phyloP scores from a whole-genome alignment of 1,284 basidiomycete genomes.

The Ceratobasidium sp. region DNA sequence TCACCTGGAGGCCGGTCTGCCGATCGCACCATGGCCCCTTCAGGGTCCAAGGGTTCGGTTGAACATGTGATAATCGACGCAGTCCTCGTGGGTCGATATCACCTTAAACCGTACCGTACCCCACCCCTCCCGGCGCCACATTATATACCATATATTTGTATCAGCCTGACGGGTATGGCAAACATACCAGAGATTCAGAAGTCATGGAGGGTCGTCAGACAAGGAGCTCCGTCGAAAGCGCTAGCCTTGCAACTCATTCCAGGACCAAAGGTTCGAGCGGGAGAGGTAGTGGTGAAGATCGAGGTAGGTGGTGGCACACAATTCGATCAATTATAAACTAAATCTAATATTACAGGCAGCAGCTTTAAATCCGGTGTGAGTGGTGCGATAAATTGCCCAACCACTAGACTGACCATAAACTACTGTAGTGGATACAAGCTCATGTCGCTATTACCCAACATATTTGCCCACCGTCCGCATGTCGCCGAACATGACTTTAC shows the following conservation, averaged over 20 bases:
- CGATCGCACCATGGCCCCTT: conserved; percentile 17
- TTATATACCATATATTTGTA: background rate
- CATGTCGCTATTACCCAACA: conserved; percentile 59
- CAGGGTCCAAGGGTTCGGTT: background rate
- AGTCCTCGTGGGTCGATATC: background rate
- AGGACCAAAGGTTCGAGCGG: conserved; percentile 56
- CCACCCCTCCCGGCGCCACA: background rate
- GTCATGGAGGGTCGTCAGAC: conserved; percentile 49
- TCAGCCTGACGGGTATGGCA: background rate
- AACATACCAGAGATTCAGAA: conserved; percentile 46
- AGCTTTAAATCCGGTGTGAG: conserved; percentile 71
- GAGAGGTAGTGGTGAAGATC: conserved; percentile 65
- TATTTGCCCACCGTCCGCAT: conserved; percentile 58
- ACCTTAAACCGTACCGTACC: no score
- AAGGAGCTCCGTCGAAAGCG: conserved; percentile 55
- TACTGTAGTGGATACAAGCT: conserved; percentile 60
- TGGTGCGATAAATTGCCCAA: conserved; percentile 41
- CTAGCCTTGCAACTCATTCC: conserved; percentile 57
- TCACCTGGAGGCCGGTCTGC: conserved; percentile 21
- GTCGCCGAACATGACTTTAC: conserved; percentile 67
- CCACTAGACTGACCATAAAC: conserved; percentile 3
- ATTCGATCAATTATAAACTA: background rate
- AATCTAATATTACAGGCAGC: conserved; percentile 52
- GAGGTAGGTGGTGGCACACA: conserved; percentile 36
- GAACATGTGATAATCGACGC: background rate